These are phyloP conservation scores for Parathielavia appendiculata DNA, from an alignment of 495 filamentous ascomycete species.

Conservation along the genomic window DNA sequence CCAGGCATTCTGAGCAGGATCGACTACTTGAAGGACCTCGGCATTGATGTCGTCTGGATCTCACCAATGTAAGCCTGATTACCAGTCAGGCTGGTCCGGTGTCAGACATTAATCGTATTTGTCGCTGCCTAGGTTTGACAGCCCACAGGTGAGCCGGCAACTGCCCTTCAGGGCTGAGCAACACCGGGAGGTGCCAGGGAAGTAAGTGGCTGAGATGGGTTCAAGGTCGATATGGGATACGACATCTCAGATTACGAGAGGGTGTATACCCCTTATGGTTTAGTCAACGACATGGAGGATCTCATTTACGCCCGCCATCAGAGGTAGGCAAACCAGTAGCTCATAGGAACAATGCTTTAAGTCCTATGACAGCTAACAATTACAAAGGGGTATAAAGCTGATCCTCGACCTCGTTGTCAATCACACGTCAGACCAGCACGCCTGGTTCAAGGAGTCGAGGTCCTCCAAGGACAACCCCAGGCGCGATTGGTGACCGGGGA, in stretches of 20 bases:
- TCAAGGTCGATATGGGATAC: slow-evolving; percentile 50
- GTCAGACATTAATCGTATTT: neutral
- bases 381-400: slow-evolving; percentile 57
- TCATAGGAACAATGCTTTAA: too few species aligned
- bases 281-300: slow-evolving; percentile 56
- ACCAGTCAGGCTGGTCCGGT: too few species aligned
- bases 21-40: slow-evolving; percentile 59
- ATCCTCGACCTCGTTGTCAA: slow-evolving; percentile 73
- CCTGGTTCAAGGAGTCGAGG: slow-evolving; percentile 67
- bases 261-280: slow-evolving; percentile 58
- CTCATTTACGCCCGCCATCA: slow-evolving; percentile 53
- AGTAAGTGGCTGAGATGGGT: neutral
- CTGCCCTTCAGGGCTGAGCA: neutral
- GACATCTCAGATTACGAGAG: slow-evolving; percentile 61
- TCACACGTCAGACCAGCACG: slow-evolving; percentile 72
- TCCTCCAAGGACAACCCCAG: slow-evolving; percentile 57
- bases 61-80: slow-evolving; percentile 47
- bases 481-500: slow-evolving; percentile 48
- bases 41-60: slow-evolving; percentile 63
- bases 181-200: neutral
- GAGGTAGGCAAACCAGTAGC: slow-evolving; percentile 22
- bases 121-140: slow-evolving; percentile 44
- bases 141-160: slow-evolving; percentile 44
- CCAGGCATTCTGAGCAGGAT: slow-evolving; percentile 62
- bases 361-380: slow-evolving; percentile 26